Conservation (phyloP, 768 basidiomycete genomes). For the Rhizopogon salebrosus region DNA sequence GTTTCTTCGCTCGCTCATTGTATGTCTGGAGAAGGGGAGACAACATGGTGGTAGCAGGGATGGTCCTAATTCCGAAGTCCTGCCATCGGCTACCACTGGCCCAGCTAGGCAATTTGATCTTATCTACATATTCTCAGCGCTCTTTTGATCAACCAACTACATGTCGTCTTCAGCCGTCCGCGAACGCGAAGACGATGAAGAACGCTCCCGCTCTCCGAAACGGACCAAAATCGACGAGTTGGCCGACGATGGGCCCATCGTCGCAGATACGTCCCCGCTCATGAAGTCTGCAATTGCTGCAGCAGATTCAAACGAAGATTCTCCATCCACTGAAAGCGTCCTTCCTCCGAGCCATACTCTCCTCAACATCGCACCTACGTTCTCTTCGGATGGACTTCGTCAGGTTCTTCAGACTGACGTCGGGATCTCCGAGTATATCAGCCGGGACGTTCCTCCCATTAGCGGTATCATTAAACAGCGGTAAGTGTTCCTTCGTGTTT, state of each 20-base stretch:
- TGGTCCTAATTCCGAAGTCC: not conserved
- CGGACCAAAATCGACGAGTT: constrained; percentile 29
- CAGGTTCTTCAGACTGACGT: constrained; percentile 74
- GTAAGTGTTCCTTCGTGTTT: constrained; percentile 35
- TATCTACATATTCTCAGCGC: constrained; percentile 1
- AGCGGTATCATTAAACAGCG: constrained; percentile 96
- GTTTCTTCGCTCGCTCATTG: constrained; percentile 49
- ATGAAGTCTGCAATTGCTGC: not conserved
- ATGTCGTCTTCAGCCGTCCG: constrained; percentile 33
- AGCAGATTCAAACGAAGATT: constrained; percentile 4
- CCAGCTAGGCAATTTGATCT: not conserved
- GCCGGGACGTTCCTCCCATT: constrained; percentile 62
- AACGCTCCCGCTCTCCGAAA: constrained; percentile 34
- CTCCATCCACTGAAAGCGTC: constrained; percentile 24
- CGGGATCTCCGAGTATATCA: constrained; percentile 86
- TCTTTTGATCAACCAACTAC: constrained; percentile 1
- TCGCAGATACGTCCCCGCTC: constrained; percentile 7
- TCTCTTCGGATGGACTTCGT: constrained; percentile 47
- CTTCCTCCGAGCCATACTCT: constrained; percentile 75
- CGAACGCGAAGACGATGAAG: constrained; percentile 47
- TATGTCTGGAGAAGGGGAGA: constrained; percentile 50
- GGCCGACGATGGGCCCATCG: constrained; percentile 7
- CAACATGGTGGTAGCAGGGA: constrained; percentile 21
- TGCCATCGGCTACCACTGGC: not conserved
- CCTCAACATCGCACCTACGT: constrained; percentile 51